Conservation (phyloP, 257 asterid species). For the Solanum habrochaites region DNA sequence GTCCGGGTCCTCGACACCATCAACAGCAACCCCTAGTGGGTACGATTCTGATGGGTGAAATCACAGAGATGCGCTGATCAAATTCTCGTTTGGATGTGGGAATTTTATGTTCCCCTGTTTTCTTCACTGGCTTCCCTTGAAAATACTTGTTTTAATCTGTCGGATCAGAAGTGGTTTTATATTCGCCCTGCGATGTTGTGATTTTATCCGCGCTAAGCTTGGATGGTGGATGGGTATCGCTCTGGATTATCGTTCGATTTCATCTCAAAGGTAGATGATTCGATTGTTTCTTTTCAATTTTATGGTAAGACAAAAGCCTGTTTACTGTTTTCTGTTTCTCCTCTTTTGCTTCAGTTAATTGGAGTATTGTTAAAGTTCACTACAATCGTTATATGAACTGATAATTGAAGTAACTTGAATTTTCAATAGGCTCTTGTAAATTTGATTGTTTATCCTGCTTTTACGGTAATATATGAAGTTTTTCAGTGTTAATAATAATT, state of each 20-base stretch:
- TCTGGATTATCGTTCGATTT: neutral
- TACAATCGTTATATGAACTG: too few relatives aligned
- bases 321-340: neutral
- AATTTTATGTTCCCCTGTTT: neutral
- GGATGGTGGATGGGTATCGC: neutral
- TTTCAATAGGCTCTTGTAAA: neutral
- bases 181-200: neutral
- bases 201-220: neutral
- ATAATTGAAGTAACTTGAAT: neutral
- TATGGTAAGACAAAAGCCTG: neutral
- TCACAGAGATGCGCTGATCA: neutral
- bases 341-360: neutral
- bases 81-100: neutral
- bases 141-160: neutral
- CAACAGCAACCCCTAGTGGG: neutral
- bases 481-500: neutral
- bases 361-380: neutral
- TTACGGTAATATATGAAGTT: neutral
- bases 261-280: neutral
- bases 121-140: neutral
- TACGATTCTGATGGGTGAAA: neutral
- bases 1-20: neutral
- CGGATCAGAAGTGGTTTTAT: neutral
- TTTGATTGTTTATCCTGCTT: neutral
- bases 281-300: neutral